Percentiles rank a stretch among this genome's conserved stretches.
phyloP scores from a whole-genome alignment of 306 rosid species.

The Cucurbita pepo region DNA sequence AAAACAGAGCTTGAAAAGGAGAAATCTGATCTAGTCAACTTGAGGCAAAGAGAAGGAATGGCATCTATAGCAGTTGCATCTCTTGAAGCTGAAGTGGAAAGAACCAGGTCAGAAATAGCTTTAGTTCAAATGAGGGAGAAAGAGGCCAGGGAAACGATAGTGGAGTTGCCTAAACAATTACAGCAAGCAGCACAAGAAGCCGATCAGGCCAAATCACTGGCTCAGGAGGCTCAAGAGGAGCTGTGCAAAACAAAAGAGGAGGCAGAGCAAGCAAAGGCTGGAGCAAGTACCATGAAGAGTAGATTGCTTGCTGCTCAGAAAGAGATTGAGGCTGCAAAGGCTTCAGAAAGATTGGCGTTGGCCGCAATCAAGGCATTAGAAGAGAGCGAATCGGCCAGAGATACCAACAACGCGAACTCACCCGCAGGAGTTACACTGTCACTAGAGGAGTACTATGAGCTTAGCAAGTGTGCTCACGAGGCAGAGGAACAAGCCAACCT shows the following conservation, averaged over 20 bases:
- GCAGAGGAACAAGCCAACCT: constrained; percentile 80
- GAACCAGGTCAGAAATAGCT: constrained; percentile 76
- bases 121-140: constrained; percentile 82
- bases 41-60: constrained; percentile 92
- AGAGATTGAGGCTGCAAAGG: constrained; percentile 93
- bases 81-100: constrained; percentile 75
- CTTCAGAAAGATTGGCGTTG: constrained; percentile 76
- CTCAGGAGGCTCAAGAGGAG: constrained; percentile 54
- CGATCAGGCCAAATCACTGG: constrained; percentile 63
- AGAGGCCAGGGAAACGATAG: constrained; percentile 67
- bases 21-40: constrained; percentile 51
- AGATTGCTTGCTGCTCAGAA: constrained; percentile 77
- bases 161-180: constrained; percentile 63
- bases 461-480: constrained; percentile 82
- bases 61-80: constrained; percentile 84
- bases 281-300: constrained; percentile 73
- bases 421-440: constrained; percentile 61
- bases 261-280: constrained; percentile 92
- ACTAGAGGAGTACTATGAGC: constrained; percentile 85
- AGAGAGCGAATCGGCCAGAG: constrained; percentile 69
- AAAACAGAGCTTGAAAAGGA: constrained; percentile 67
- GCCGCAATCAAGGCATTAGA: constrained; percentile 91
- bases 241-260: constrained; percentile 63
- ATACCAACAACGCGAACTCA: constrained; percentile 33
- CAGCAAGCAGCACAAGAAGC: constrained; percentile 73